Conservation (phyloP, 1,284 basidiomycete species). For the Cryptococcus hybrid region DNA sequence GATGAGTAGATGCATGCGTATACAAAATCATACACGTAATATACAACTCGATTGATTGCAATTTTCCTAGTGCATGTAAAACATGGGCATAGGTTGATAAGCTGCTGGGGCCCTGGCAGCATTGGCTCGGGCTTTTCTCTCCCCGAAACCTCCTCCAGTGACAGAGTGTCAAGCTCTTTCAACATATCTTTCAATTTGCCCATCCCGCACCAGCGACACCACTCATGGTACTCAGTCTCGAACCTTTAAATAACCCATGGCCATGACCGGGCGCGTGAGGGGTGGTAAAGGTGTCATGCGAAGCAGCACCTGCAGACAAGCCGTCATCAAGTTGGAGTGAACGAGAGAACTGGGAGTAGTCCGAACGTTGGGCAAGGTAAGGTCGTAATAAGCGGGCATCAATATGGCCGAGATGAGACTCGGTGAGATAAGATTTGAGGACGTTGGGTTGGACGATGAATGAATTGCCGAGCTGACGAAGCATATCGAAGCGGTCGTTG, state of each 20-base stretch:
- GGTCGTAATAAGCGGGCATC: conserved; percentile 83
- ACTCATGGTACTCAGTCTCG: conserved; percentile 37
- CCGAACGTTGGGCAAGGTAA: conserved; percentile 84
- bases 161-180: conserved; percentile 43
- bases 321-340: conserved; percentile 41
- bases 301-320: conserved; percentile 1
- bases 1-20: too few species aligned
- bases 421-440: conserved; percentile 87
- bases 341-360: conserved; percentile 57
- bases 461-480: conserved; percentile 94
- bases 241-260: conserved; percentile 10
- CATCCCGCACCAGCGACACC: conserved; percentile 46
- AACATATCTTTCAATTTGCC: conserved; percentile 44
- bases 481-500: conserved; percentile 95
- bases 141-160: conserved; percentile 12
- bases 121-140: conserved; percentile 3
- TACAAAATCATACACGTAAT: too few species aligned
- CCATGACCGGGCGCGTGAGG: neutral
- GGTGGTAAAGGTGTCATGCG: neutral
- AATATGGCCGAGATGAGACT: conserved; percentile 86
- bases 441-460: conserved; percentile 94
- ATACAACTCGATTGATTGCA: too few species aligned
- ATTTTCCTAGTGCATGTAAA: conserved; percentile 5
- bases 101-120: neutral
- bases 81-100: conserved; percentile 11